Evolutionary conservation across 192 early-diverging fungal species (phyloP).

Genomic region (Linnemannia zychae): DNA sequence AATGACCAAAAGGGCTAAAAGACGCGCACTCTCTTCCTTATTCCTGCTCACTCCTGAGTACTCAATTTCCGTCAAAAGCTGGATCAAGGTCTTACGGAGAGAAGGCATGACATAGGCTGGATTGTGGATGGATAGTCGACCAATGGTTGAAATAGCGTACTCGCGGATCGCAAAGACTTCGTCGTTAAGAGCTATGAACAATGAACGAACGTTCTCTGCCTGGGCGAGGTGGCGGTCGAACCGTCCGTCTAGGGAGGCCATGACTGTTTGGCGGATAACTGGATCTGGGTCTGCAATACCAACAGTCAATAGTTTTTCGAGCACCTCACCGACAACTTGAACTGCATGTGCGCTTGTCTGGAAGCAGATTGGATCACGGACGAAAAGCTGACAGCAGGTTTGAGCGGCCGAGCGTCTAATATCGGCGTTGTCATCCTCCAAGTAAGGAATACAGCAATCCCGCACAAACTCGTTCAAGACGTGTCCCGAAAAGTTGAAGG

Average conservation of each 20-base stretch:
- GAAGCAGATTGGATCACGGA: conserved; percentile 85
- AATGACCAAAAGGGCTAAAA: conserved; percentile 82
- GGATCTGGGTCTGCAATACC: conserved; percentile 91
- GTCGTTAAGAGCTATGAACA: conserved; percentile 93
- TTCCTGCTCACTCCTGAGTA: conserved; percentile 86
- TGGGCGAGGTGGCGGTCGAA: conserved; percentile 94
- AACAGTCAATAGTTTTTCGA: conserved; percentile 90
- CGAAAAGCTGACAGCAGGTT: conserved; percentile 87
- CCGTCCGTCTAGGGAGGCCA: conserved; percentile 81
- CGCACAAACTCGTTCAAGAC: conserved; percentile 92
- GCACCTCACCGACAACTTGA: conserved; percentile 86
- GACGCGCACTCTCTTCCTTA: conserved; percentile 87
- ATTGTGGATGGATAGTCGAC: conserved; percentile 86
- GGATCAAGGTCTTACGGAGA: conserved; percentile 86
- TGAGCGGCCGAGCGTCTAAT: conserved; percentile 89
- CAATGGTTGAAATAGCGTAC: conserved; percentile 86
- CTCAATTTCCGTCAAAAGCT: conserved; percentile 92
- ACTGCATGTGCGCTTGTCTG: conserved; percentile 82
- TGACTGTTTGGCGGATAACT: conserved; percentile 80
- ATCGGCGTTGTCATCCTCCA: conserved; percentile 81
- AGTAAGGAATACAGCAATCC: conserved; percentile 85
- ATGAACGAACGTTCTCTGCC: conserved; percentile 88
- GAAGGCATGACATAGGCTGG: conserved; percentile 95
- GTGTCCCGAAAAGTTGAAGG: conserved; percentile 87
- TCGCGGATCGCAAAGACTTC: conserved; percentile 91